phyloP scores from a whole-genome alignment of 2,329 filamentous ascomycete genomes.

The Pseudogymnoascus sp. region DNA sequence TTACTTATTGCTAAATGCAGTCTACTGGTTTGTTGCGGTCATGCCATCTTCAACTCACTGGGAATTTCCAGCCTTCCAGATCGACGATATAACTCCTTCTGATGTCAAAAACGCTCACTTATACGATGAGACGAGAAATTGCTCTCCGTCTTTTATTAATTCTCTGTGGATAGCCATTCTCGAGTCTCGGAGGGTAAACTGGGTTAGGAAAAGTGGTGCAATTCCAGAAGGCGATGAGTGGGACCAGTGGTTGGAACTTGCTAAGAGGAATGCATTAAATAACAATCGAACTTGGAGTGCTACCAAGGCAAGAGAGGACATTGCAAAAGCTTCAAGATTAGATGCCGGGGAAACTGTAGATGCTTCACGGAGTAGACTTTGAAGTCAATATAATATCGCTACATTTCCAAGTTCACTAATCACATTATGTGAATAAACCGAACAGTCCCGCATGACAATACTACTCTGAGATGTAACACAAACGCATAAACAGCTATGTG shows the following conservation, averaged over 20 bases:
- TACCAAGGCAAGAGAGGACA: constrained; percentile 41
- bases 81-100: background rate
- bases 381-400: background rate
- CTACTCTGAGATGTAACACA: too few relatives aligned
- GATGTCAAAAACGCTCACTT: background rate
- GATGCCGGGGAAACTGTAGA: constrained; percentile 36
- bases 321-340: constrained; percentile 31
- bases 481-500: too few relatives aligned
- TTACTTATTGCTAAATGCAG: constrained; percentile 49
- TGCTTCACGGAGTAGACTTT: background rate
- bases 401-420: background rate
- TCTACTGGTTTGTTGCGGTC: constrained; percentile 40
- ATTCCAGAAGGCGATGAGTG: constrained; percentile 46
- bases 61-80: background rate
- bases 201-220: constrained; percentile 45
- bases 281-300: constrained; percentile 37
- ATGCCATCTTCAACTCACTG: background rate
- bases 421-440: background rate
- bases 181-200: constrained; percentile 44
- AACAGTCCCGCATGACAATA: background rate
- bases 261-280: constrained; percentile 33
- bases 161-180: constrained; percentile 53
- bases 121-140: background rate
- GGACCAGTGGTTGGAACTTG: constrained; percentile 47
- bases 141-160: constrained; percentile 37